phyloP scores from a whole-genome alignment of 306 rosid species.

The Gastrolobium villosum region DNA sequence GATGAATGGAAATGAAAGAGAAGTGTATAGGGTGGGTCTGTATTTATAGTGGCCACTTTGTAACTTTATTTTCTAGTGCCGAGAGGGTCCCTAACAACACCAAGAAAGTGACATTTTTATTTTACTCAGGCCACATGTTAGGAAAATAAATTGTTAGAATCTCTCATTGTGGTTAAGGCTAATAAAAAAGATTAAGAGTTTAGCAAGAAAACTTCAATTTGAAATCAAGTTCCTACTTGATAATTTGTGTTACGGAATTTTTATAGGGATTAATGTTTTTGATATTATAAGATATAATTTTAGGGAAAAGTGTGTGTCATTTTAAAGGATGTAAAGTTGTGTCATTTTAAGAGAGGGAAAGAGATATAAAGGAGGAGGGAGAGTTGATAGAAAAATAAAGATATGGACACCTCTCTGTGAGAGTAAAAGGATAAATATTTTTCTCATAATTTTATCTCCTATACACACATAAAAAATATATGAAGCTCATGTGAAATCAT shows the following conservation, averaged over 20 bases:
- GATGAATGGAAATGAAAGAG: slow-evolving; percentile 52
- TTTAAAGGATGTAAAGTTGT: too few relatives aligned
- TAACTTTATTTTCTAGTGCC: background rate
- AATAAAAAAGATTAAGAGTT: background rate
- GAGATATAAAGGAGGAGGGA: too few relatives aligned
- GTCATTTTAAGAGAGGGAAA: too few relatives aligned
- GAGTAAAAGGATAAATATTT: too few relatives aligned
- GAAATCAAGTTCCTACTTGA: slow-evolving; percentile 7
- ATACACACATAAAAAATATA: too few relatives aligned
- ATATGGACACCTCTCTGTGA: too few relatives aligned
- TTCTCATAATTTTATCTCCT: too few relatives aligned
- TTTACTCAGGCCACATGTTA: background rate
- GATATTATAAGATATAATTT: too few relatives aligned
- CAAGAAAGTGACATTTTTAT: background rate
- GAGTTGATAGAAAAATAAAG: too few relatives aligned
- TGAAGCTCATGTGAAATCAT: too few relatives aligned
- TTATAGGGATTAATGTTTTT: too few relatives aligned
- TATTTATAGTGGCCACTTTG: slow-evolving; percentile 63
- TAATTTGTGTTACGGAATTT: background rate
- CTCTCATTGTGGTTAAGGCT: background rate
- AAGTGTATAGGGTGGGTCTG: slow-evolving; percentile 40
- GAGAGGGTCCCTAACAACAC: background rate
- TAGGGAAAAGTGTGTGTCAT: too few relatives aligned
- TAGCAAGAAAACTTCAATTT: background rate
- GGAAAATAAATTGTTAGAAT: background rate